phyloP scores from a whole-genome alignment of 768 basidiomycete genomes.

The Gelatoporia subvermispora region DNA sequence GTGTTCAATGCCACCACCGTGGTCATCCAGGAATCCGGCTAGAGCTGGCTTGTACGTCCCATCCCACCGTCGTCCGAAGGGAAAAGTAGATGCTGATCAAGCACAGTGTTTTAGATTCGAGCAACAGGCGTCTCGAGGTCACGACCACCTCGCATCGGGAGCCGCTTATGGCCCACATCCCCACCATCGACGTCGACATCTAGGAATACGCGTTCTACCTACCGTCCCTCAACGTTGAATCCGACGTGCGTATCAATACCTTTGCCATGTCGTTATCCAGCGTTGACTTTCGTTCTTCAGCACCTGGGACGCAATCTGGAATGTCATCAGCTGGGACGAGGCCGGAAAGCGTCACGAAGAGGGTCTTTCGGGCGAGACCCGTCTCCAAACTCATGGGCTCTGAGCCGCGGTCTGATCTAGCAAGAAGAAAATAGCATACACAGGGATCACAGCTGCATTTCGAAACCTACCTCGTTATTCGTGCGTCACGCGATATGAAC shows the following conservation, averaged over 20 bases:
- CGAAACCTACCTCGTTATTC: too few relatives aligned
- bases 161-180: slow-evolving; percentile 69
- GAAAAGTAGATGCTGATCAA: too few relatives aligned
- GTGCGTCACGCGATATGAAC: too few relatives aligned
- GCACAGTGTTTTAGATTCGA: slow-evolving; percentile 63
- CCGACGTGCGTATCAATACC: slow-evolving; percentile 71
- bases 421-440: background rate
- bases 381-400: slow-evolving; percentile 33
- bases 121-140: slow-evolving; percentile 72
- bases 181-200: slow-evolving; percentile 89
- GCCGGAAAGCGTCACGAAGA: slow-evolving; percentile 62
- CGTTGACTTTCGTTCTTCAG: too few relatives aligned
- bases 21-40: slow-evolving; percentile 88
- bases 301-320: slow-evolving; percentile 77
- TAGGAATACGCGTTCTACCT: slow-evolving; percentile 98
- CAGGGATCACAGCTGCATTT: too few relatives aligned
- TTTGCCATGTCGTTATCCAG: background rate
- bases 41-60: slow-evolving; percentile 88
- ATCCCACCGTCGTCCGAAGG: too few relatives aligned
- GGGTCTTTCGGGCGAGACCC: slow-evolving; percentile 31
- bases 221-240: slow-evolving; percentile 94
- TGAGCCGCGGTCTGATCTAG: background rate
- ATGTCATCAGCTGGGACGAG: slow-evolving; percentile 68
- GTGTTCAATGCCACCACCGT: slow-evolving; percentile 83
- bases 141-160: slow-evolving; percentile 95